Evolutionary conservation across 768 basidiomycete genomes (phyloP).

Genomic region (Mycena filopes): DNA sequence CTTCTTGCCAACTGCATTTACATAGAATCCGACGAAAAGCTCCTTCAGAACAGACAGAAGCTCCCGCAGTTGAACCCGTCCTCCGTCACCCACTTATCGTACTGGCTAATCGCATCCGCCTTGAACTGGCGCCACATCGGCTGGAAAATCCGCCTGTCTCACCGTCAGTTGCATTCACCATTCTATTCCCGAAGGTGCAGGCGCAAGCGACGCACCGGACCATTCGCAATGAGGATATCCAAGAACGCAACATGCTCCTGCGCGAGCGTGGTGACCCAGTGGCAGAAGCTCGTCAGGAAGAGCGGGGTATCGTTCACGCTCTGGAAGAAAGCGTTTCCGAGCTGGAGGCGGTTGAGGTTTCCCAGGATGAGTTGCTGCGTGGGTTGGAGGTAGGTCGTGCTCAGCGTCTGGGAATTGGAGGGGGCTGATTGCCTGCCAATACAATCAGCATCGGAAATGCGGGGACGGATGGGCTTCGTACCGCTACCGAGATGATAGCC

Average conservation of each 20-base stretch:
- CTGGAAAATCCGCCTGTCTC: constrained; percentile 5
- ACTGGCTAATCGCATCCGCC: not conserved
- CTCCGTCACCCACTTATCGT: constrained; percentile 17
- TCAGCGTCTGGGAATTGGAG: constrained; percentile 8
- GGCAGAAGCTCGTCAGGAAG: constrained; percentile 14
- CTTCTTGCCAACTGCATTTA: too few species aligned
- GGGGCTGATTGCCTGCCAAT: constrained; percentile 5
- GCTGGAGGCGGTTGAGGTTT: constrained; percentile 8
- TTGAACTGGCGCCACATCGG: constrained; percentile 8
- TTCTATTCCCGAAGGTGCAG: too few species aligned
- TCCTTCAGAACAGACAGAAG: constrained; percentile 9
- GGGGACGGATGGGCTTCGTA: not conserved
- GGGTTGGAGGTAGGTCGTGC: constrained; percentile 2
- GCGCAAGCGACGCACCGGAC: not conserved
- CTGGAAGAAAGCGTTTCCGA: constrained; percentile 11
- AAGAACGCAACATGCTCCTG: constrained; percentile 6
- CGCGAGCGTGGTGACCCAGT: constrained; percentile 13
- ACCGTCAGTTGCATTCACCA: constrained; percentile 4
- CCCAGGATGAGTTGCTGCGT: constrained; percentile 6
- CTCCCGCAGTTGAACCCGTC: constrained; percentile 19
- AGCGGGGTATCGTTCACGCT: constrained; percentile 13
- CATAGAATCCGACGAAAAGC: too few species aligned
- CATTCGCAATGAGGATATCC: not conserved
- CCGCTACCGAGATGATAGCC: constrained; percentile 8
- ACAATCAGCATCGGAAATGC: constrained; percentile 2